These are phyloP conservation scores for Sporothrix variecibatus DNA, from an alignment of 2,329 filamentous ascomycete species.

Conservation along the genomic window DNA sequence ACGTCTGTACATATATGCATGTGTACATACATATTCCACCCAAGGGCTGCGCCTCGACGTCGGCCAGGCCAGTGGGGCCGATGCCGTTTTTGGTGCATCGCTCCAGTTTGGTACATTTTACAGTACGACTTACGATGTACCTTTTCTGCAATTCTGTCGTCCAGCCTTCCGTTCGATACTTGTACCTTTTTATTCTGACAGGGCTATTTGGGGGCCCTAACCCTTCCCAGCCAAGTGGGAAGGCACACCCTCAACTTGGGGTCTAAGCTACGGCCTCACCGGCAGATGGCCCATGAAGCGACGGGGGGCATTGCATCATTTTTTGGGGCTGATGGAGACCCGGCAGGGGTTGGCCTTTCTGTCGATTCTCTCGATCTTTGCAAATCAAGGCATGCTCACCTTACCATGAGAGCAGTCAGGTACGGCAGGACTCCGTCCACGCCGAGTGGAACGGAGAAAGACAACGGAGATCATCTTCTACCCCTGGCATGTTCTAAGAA, in stretches of 20 bases:
- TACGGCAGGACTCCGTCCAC: not conserved
- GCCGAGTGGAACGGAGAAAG: not conserved
- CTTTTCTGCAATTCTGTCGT: not conserved
- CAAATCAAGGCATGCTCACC: not conserved
- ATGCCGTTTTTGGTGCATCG: slow-evolving; percentile 13
- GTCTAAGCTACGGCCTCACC: slow-evolving; percentile 27
- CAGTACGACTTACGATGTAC: not conserved
- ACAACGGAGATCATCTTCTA: not conserved
- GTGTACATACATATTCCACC: not conserved
- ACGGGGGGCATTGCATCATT: slow-evolving; percentile 25
- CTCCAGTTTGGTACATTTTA: not conserved
- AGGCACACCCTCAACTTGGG: not conserved
- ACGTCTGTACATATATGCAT: not conserved
- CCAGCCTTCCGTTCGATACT: not conserved
- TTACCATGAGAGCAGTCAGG: not conserved
- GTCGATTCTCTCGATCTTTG: not conserved
- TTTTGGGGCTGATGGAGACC: slow-evolving; percentile 18
- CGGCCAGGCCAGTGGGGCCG: slow-evolving; percentile 9
- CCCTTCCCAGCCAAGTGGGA: slow-evolving; percentile 25
- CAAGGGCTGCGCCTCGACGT: slow-evolving; percentile 20
- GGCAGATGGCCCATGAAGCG: slow-evolving; percentile 24
- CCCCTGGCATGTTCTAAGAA: not conserved
- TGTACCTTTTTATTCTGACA: not conserved
- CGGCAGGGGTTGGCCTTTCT: not conserved
- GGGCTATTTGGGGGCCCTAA: not conserved